A percentile compares a stretch with the other conserved stretches of the same genome.
These are phyloP conservation scores for Zoysia japonica DNA, from an alignment of 176 grass and related monocot species.

Conservation along the genomic window DNA sequence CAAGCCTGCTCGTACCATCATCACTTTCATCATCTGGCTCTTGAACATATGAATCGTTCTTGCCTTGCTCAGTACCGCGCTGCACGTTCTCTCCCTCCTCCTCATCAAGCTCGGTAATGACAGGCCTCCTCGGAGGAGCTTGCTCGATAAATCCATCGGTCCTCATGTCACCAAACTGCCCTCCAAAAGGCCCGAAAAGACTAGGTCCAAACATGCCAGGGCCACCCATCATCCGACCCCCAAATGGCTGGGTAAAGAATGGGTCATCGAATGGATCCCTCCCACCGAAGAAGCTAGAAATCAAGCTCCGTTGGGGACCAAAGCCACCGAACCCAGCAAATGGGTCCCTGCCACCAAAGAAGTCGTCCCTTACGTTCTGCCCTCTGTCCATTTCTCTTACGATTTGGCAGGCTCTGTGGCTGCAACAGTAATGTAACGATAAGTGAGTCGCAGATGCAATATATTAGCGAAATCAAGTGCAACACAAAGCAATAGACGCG, in stretches of 20 bases:
- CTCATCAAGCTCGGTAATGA: slow-evolving; percentile 71
- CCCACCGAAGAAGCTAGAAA: slow-evolving; percentile 70
- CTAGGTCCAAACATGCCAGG: slow-evolving; percentile 46
- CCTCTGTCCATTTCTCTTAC: slow-evolving; percentile 62
- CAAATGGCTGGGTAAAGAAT: slow-evolving; percentile 85
- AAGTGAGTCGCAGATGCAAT: not conserved
- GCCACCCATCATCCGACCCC: slow-evolving; percentile 61
- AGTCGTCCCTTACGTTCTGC: slow-evolving; percentile 50
- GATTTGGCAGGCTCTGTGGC: not conserved
- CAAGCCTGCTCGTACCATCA: slow-evolving; percentile 42
- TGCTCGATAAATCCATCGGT: slow-evolving; percentile 49
- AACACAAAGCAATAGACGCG: not conserved
- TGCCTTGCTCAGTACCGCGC: not conserved
- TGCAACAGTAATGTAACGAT: not conserved
- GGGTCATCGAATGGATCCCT: slow-evolving; percentile 89
- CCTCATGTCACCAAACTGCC: slow-evolving; percentile 36
- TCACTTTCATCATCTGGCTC: slow-evolving; percentile 68
- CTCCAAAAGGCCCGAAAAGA: slow-evolving; percentile 41
- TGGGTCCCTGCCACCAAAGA: slow-evolving; percentile 57
- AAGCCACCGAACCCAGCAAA: slow-evolving; percentile 71
- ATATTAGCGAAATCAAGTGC: not conserved
- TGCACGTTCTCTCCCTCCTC: slow-evolving; percentile 36
- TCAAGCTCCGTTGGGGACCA: slow-evolving; percentile 44
- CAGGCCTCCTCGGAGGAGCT: slow-evolving; percentile 39
- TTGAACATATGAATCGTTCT: slow-evolving; percentile 55